A percentile compares a stretch with the other conserved stretches of the same genome.
These are phyloP conservation scores for Elaeis oleifera DNA, from an alignment of 202 grass and related monocot species.

Conservation along the genomic window DNA sequence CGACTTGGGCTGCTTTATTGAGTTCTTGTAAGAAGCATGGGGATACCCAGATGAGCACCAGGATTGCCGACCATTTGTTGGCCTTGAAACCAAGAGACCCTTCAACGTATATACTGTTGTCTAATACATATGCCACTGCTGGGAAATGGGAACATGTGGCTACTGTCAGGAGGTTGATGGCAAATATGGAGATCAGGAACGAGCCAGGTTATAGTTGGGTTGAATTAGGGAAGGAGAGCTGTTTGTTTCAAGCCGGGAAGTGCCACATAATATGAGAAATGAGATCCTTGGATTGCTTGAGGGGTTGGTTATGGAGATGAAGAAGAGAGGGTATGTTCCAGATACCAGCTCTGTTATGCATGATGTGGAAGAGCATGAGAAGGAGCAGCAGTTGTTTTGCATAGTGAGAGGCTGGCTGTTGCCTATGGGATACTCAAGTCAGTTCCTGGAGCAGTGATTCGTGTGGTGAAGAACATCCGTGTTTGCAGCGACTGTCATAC, in stretches of 20 bases:
- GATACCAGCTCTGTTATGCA: conserved; percentile 86
- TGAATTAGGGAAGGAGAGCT: conserved; percentile 52
- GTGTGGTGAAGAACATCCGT: conserved; percentile 68
- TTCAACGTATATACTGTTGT: conserved; percentile 80
- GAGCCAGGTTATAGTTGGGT: conserved; percentile 66
- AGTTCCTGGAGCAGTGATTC: conserved; percentile 45
- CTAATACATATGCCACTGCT: conserved; percentile 67
- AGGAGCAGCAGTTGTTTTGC: conserved; percentile 69
- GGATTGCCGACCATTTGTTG: conserved; percentile 54
- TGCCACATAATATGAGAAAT: conserved; percentile 40
- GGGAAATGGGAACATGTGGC: conserved; percentile 58
- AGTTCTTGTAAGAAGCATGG: conserved; percentile 83
- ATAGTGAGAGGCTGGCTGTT: conserved; percentile 86
- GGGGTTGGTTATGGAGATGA: conserved; percentile 46
- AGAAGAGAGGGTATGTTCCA: conserved; percentile 66
- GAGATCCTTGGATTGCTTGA: conserved; percentile 56
- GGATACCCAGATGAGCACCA: conserved; percentile 44
- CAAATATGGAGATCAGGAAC: conserved; percentile 48
- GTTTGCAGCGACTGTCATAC: conserved; percentile 76
- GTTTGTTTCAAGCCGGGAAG: conserved; percentile 54
- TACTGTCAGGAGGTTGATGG: conserved; percentile 54
- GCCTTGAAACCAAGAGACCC: conserved; percentile 52
- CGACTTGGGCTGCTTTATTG: conserved; percentile 55
- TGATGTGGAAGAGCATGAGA: conserved; percentile 83
- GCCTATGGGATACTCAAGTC: conserved; percentile 68